phyloP scores from a whole-genome alignment of 176 grass and related monocot species.

The Phoenix roebelenii region DNA sequence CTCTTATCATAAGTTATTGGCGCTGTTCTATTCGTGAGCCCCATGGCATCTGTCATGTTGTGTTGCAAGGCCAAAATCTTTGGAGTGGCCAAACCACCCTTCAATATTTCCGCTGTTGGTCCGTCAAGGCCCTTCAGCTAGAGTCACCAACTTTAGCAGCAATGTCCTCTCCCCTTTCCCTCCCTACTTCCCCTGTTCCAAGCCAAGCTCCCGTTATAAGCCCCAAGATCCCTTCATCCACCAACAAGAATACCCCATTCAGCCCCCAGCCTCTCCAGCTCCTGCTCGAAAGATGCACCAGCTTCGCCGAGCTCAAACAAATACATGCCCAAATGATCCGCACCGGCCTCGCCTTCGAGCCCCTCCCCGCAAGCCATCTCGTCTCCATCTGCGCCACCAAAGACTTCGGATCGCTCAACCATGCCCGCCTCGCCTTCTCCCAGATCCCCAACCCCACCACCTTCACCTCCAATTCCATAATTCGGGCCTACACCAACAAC shows the following conservation, averaged over 20 bases:
- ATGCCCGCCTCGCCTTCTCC: constrained; percentile 9
- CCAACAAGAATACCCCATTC: neutral
- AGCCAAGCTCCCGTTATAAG: too few species aligned
- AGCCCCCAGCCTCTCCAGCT: neutral
- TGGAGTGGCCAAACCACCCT: too few species aligned
- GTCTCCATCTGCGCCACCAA: neutral
- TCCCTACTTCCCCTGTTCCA: too few species aligned
- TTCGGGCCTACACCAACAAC: constrained; percentile 16
- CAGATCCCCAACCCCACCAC: constrained; percentile 2
- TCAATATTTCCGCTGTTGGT: too few species aligned
- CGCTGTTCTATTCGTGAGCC: too few species aligned
- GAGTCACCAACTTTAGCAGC: too few species aligned
- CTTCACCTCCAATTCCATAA: constrained; percentile 17
- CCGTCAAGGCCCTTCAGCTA: too few species aligned
- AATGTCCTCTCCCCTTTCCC: too few species aligned
- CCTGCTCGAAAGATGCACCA: constrained; percentile 9
- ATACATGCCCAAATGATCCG: constrained; percentile 14
- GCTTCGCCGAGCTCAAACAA: constrained; percentile 4
- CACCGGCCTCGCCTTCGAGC: constrained; percentile 3
- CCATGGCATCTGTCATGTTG: too few species aligned
- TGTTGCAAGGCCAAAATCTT: too few species aligned
- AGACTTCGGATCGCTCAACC: neutral
- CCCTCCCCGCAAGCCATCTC: neutral
- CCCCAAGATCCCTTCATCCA: too few species aligned
- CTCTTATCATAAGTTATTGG: too few species aligned